Conservation (phyloP, 192 early-diverging fungal genomes). For the Podila horticola region DNA sequence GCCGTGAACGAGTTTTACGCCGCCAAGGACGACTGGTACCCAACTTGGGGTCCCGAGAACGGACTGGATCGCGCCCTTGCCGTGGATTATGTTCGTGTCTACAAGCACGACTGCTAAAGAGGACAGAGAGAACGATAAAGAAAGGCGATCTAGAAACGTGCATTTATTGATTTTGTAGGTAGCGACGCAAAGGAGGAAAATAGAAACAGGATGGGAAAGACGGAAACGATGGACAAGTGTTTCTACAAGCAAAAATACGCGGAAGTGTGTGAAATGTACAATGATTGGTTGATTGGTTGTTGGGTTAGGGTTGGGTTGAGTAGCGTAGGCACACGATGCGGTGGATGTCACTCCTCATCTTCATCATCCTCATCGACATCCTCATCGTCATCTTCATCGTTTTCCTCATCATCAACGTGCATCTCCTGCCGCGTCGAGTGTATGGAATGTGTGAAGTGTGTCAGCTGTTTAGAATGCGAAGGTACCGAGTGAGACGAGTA, state of each 20-base stretch:
- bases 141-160: not conserved
- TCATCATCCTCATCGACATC: not conserved
- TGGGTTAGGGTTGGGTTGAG: too few relatives aligned
- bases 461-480: too few relatives aligned
- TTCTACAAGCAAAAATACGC: too few relatives aligned
- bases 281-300: too few relatives aligned
- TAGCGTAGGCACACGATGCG: too few relatives aligned
- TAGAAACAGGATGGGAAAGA: not conserved
- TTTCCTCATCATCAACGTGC: conserved; percentile 1
- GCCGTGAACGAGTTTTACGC: conserved; percentile 67
- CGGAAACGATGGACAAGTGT: too few relatives aligned
- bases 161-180: too few relatives aligned
- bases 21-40: conserved; percentile 58
- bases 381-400: not conserved
- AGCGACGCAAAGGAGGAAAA: too few relatives aligned
- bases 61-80: conserved; percentile 55
- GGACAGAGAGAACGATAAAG: not conserved
- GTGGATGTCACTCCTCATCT: not conserved
- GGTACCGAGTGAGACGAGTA: too few relatives aligned
- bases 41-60: conserved; percentile 59
- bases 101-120: conserved; percentile 20
- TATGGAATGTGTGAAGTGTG: too few relatives aligned
- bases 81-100: conserved; percentile 53
- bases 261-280: too few relatives aligned
- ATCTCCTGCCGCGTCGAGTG: not conserved